These are phyloP conservation scores for Curvularia eragrostidis DNA, from an alignment of 2,329 filamentous ascomycete genomes.

Conservation along the genomic window DNA sequence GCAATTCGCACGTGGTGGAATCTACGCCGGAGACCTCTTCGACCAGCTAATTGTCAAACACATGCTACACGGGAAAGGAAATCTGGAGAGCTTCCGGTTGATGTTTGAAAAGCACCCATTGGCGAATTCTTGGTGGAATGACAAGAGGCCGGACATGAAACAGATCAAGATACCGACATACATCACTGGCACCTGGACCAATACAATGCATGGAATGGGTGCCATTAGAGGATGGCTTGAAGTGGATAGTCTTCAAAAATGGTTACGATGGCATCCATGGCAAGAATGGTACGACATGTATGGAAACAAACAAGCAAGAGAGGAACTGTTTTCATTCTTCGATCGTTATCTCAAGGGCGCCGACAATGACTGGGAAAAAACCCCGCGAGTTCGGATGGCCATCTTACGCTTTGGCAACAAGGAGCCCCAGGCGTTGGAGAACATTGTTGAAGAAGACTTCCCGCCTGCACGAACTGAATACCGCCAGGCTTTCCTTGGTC, in stretches of 20 bases:
- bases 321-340: conserved; percentile 50
- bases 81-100: conserved; percentile 5
- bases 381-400: conserved; percentile 53
- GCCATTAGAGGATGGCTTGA: conserved; percentile 17
- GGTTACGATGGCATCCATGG: conserved; percentile 5
- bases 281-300: conserved; percentile 32
- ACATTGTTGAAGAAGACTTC: not conserved
- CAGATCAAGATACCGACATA: conserved; percentile 22
- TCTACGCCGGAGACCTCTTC: not conserved
- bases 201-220: conserved; percentile 18
- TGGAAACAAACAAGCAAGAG: conserved; percentile 3
- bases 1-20: conserved; percentile 1
- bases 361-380: conserved; percentile 57
- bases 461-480: not conserved
- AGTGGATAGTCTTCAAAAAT: conserved; percentile 7
- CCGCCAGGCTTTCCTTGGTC: not conserved
- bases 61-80: conserved; percentile 8
- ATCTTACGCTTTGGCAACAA: conserved; percentile 20
- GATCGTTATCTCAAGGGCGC: conserved; percentile 54
- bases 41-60: not conserved
- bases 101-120: conserved; percentile 8
- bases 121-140: conserved; percentile 14
- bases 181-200: conserved; percentile 20
- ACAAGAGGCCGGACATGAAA: conserved; percentile 17
- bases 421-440: not conserved